Evolutionary conservation across 495 filamentous ascomycete genomes (phyloP), one percentile per base, ranked within the genome.

Genomic region (Articulospora tetracladia): DNA sequence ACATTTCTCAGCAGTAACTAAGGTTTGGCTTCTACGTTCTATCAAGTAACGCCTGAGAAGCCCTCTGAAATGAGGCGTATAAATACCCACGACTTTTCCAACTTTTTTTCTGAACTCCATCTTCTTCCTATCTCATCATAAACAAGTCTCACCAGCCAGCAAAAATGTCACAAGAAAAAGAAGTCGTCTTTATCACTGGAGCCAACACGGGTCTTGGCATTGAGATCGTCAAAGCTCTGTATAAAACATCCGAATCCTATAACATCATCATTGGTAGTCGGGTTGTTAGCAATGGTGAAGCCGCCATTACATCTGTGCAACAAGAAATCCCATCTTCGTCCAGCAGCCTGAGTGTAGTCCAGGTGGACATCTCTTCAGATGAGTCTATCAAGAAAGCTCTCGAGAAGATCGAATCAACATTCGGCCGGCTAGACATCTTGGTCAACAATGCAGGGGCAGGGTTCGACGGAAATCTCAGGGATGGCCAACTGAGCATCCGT

Each of bases 371-470:
- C 11, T 71, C 70, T 36, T 73, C 73, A 19, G 74, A 81, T 51
- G 60, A 57, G 41, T 77, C 73, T 25, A 80, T 80, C 52, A 63
- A 68, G 15, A 55, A 57, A 25, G 79, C 79, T 32, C 68, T 69
- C 15, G 54, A 67, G 11, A 61, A 58, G 1, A 60, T 80, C n/a
- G 53, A 67, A 25, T 13, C 67, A 13, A 67, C 67, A 20, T 69
- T 58, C 46, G 74, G 76, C 7, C 60, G 73, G 2, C 72, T 86
- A 30, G 82, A 87, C 49, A 73, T 86, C 0, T 68, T 87, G 19
- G 76, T 86, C 20, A 85, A 85, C 64, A 87, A 86, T 58, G 82
- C 81, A 1, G 83, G 82, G 2, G 78, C 66, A 3, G 53, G 12
- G 65, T 68, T 24, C 46, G 53, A 55, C 47, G 23, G 58, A 59